Conservation (phyloP, 176 grass and related monocot species). For the Hordeum marinum region DNA sequence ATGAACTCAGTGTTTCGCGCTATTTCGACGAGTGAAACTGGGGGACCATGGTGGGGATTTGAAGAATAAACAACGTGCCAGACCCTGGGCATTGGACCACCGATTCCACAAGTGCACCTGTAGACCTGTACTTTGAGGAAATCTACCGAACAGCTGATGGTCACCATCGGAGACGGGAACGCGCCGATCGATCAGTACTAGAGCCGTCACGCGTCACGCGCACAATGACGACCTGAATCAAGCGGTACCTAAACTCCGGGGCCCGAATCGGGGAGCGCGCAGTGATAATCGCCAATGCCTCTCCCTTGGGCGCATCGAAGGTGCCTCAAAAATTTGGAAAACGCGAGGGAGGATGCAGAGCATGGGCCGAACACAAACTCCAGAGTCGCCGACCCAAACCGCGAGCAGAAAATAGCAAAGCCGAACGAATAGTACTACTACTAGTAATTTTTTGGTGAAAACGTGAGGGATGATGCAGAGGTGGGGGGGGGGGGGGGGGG, state of each 20-base stretch:
- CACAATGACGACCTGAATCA: neutral
- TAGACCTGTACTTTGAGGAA: neutral
- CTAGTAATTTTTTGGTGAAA: neutral
- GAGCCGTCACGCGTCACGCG: neutral
- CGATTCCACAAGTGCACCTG: neutral
- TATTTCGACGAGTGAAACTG: neutral
- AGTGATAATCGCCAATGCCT: neutral
- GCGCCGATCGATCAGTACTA: constrained; percentile 16
- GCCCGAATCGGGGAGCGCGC: neutral
- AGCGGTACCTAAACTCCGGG: neutral
- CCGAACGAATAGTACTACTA: neutral
- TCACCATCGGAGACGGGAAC: neutral
- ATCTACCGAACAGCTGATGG: neutral
- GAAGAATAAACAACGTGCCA: neutral
- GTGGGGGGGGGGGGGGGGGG: neutral
- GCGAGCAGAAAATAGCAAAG: neutral
- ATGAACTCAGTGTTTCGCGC: neutral
- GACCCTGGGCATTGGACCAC: neutral
- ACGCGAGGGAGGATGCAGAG: neutral
- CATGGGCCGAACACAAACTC: neutral
- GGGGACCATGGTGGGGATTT: neutral
- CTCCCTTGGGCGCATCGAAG: constrained; percentile 8
- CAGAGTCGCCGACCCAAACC: neutral
- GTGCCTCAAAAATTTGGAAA: neutral
- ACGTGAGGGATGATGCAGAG: neutral